Base-by-base conservation (phyloP, 768 basidiomycete species). In the Pisolithus microcarpus region DNA sequence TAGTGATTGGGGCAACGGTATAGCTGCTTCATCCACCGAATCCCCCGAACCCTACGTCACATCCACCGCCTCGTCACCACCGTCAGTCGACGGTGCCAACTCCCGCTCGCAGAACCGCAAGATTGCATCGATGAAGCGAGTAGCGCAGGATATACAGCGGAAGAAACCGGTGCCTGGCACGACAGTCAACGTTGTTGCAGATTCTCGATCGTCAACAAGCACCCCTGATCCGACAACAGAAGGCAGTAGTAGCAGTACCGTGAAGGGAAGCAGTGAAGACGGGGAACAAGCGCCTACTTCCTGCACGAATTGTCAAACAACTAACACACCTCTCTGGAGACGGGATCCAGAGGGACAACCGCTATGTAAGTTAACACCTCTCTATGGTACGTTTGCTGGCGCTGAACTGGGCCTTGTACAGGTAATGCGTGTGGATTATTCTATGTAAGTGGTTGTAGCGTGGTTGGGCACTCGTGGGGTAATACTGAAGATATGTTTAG, bases 221-320 rank as follows among this genome's bases (percentile, higher is more conserved):
- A 86, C 86, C 24, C 84, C 87, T 3, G 87, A 87, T 58, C 62
- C 77, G 51, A 68, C 68, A 38, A 62, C 56, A 4, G 65, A 61
- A 45, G 61, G 65, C 38, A 61, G 64, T 48, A 64, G 61, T 51
- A 60, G 57, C 54, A 60, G 51, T 47, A 61, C 57, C 50, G 61
- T 58, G 50, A 76, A 73, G 56, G 72, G 71, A 23, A 71, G 65
- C 39, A 74, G 73, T 44, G 89, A 85, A 54, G 85, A 87, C 50
- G 80, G 76, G 47, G 87, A 89, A 43, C 75, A 78, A 51, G 64
- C 80, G 7, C 90, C 85, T 8, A 96, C 91, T 2, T 73, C 88
- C 26, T 97, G 94, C 66, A 91, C 89, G 6, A 97, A 97, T 63
- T 97, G 94, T 67, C 85, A 89, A 60, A 97, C 94, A 50, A 94